Evolutionary conservation across 1,284 basidiomycete species (phyloP), one percentile per base, ranked within the genome.

Genomic region (Ceratorhiza oryzae-sativae): DNA sequence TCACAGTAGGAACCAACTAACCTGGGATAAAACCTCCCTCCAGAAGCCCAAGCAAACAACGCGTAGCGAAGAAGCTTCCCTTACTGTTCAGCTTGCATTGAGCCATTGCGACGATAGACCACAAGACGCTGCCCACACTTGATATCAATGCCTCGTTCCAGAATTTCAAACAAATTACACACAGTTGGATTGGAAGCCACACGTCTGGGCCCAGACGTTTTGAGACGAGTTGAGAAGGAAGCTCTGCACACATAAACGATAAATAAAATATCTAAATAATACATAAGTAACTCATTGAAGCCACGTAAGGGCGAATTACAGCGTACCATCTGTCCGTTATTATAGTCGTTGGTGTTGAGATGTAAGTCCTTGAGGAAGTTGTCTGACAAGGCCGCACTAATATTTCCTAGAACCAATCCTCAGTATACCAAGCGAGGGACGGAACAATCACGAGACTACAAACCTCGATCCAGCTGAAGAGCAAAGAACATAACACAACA

Each of bases 171-270:
- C 6, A 53, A 39, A 15, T 32, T 42, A 20, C 68, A 73, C 59
- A 63, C 53, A 68, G 39, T 25, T 70, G 67, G n/a, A 81, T 86
- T 0, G 90, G 90, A 75, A 91, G 87, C 89, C 89, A 91, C 30
- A 86, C 82, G 78, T 91, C 89, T 1, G 88, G 87, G 3, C 90
- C 89, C 46, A 89, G 83, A n/a, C 87, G 83, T 79, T 91, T 91
- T 3, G 88, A 90, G 53, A 92, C 79, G 15, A 92, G 80, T 74
- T 91, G 90, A 1, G 89, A 90, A n/a, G 90, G 90, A 32, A 91
- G 78, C 76, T 90, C 88, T 4, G 87, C 87, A 46, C 78, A 80
- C 46, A 91, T 79, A 79, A 90, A 90, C 45, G 85, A 80, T 0
- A 90, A 73, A 62, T 85, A 82, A 75, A 85, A 86, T 1, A 89